phyloP scores from a whole-genome alignment of 108 stramenopile species.

The Cylindrotheca closterium region DNA sequence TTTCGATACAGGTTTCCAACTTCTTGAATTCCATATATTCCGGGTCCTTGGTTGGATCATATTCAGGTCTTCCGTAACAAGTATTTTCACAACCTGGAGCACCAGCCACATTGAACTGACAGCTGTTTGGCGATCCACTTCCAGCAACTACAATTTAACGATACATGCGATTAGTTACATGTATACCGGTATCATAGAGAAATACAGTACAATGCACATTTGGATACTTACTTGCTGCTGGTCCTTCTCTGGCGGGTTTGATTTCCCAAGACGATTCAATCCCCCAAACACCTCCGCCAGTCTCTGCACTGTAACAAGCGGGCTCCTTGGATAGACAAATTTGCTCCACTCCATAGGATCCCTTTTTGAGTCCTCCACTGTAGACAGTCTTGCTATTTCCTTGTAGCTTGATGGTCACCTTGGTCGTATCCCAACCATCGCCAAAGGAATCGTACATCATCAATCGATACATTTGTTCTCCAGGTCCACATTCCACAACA shows the following conservation, averaged over 20 bases:
- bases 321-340: conserved; percentile 69
- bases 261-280: conserved; percentile 91
- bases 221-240: conserved; percentile 42
- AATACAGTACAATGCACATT: no score
- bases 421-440: conserved; percentile 86
- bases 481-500: conserved; percentile 27
- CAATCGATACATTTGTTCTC: conserved; percentile 54
- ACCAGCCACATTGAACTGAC: conserved; percentile 53
- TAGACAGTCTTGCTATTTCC: conserved; percentile 38
- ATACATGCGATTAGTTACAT: no score
- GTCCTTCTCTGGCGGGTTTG: conserved; percentile 52
- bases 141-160: conserved; percentile 40
- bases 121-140: conserved; percentile 71
- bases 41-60: conserved; percentile 54
- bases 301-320: conserved; percentile 70
- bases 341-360: conserved; percentile 66
- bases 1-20: conserved; percentile 68
- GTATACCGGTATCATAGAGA: no score
- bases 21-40: conserved; percentile 79
- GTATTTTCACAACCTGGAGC: conserved; percentile 57
- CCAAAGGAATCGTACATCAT: conserved; percentile 37
- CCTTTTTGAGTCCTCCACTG: conserved; percentile 63
- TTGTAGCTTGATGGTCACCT: conserved; percentile 36
- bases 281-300: conserved; percentile 82
- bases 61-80: conserved; percentile 49